These are phyloP conservation scores for Neurospora sp. DNA, from an alignment of 495 filamentous ascomycete genomes.

Conservation along the genomic window DNA sequence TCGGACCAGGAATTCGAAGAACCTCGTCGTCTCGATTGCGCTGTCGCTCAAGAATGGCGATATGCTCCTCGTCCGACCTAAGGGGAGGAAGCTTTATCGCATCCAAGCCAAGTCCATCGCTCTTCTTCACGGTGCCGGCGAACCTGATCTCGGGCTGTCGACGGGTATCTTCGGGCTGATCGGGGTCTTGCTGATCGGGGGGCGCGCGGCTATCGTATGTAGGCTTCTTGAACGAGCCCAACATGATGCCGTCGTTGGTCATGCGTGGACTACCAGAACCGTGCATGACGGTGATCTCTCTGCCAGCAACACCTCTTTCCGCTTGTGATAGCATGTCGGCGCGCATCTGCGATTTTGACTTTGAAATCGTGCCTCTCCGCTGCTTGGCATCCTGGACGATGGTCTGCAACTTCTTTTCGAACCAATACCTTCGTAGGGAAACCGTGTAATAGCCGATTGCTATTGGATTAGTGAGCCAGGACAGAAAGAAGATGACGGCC, in stretches of 20 bases:
- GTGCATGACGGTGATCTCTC: conserved; percentile 66
- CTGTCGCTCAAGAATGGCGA: conserved; percentile 78
- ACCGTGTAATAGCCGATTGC: conserved; percentile 82
- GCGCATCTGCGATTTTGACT: conserved; percentile 47
- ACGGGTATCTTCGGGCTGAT: conserved; percentile 17
- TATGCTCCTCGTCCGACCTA: conserved; percentile 63
- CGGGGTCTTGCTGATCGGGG: conserved; percentile 10
- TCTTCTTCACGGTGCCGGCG: conserved; percentile 47
- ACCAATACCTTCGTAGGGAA: conserved; percentile 91
- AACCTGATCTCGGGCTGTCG: conserved; percentile 46
- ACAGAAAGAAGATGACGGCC: conserved; percentile 56
- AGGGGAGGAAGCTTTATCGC: conserved; percentile 37
- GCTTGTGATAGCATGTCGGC: conserved; percentile 39
- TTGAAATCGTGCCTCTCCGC: conserved; percentile 34
- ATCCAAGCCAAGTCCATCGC: conserved; percentile 30
- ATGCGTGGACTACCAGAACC: conserved; percentile 34
- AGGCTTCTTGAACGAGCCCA: conserved; percentile 8
- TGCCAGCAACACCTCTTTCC: conserved; percentile 60
- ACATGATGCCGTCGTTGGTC: conserved; percentile 37
- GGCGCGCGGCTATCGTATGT: conserved; percentile 3
- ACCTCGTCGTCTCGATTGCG: conserved; percentile 62
- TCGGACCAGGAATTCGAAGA: conserved; percentile 75
- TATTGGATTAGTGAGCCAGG: conserved; percentile 78
- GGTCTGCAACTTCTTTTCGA: conserved; percentile 74
- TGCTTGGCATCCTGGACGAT: conserved; percentile 48